These are phyloP conservation scores for Triticum urartu DNA, from an alignment of 176 grass and related monocot genomes.

Conservation along the genomic window DNA sequence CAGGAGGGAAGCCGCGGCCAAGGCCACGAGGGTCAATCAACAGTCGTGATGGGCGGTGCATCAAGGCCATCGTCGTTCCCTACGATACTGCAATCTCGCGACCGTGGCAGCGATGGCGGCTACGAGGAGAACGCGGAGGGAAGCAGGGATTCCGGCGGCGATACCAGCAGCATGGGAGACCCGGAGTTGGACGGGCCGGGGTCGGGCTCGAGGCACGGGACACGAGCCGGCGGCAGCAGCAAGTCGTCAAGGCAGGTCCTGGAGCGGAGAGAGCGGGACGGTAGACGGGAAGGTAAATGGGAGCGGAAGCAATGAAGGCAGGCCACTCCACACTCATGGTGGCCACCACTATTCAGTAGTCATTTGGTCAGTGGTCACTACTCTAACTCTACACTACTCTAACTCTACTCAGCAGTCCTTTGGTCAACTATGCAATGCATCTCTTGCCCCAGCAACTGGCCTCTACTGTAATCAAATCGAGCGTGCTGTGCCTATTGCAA, in stretches of 20 bases:
- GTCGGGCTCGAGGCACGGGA: constrained; percentile 42
- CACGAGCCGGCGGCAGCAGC: constrained; percentile 31
- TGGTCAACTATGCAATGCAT: neutral
- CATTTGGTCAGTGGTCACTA: neutral
- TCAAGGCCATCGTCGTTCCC: constrained; percentile 54
- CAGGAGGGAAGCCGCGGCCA: constrained; percentile 69
- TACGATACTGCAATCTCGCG: constrained; percentile 82
- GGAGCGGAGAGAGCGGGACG: constrained; percentile 73
- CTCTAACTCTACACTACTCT: no score
- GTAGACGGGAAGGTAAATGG: constrained; percentile 26
- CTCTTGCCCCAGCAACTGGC: neutral
- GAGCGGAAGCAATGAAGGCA: constrained; percentile 11
- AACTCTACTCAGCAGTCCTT: no score
- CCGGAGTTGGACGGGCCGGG: constrained; percentile 57
- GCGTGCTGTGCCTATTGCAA: neutral
- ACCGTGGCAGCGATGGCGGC: constrained; percentile 40
- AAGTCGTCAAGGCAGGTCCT: constrained; percentile 60
- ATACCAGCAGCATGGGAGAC: constrained; percentile 69
- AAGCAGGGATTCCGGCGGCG: constrained; percentile 78
- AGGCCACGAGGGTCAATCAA: constrained; percentile 39
- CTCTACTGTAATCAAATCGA: neutral
- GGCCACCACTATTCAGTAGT: neutral
- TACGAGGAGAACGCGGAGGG: constrained; percentile 68
- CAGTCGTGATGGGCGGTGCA: constrained; percentile 47
- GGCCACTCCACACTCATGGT: neutral